Evolutionary conservation across 176 grass and related monocot genomes (phyloP).

Genomic region (bread wheat (Triticum aestivum)): IWGSC_CS_RefSeq_v2.1 NC_057808.1:534791737-534792236

Average conservation of each 20-base stretch:
- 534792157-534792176: no score
- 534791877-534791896: neutral
- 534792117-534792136: no score
- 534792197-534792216: neutral
- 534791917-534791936: neutral
- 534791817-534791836: neutral
- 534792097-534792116: no score
- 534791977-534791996: neutral
- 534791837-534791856: neutral
- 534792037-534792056: neutral
- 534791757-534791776: slow-evolving; percentile 9
- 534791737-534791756: neutral
- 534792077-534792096: no score
- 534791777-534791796: slow-evolving; percentile 21
- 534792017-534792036: neutral
- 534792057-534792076: neutral
- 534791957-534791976: neutral
- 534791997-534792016: neutral
- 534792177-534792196: neutral
- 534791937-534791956: neutral
- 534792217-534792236: neutral
- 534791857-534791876: neutral
- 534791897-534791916: slow-evolving; percentile 11
- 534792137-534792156: no score
- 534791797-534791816: neutral